These are phyloP conservation scores for Pinus albicaulis DNA, from an alignment of 75 land plant species.

Conservation along the genomic window DNA sequence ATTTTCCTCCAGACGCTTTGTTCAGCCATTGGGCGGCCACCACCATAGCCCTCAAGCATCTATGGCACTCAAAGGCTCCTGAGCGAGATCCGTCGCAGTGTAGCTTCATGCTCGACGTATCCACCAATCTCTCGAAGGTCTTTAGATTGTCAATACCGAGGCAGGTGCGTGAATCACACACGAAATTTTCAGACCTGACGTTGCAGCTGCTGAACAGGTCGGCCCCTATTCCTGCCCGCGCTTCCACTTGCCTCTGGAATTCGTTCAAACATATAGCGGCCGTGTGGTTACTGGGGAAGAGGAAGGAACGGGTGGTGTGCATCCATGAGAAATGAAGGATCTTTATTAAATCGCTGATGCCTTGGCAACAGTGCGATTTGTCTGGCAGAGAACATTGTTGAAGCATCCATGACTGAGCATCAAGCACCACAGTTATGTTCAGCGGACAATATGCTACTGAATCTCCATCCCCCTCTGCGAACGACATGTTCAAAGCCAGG, in stretches of 20 bases:
- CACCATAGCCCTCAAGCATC: conserved; percentile 1
- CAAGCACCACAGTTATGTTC: neutral
- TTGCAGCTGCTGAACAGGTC: neutral
- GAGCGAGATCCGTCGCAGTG: neutral
- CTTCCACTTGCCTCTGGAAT: neutral
- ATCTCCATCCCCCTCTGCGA: no score
- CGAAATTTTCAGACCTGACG: neutral
- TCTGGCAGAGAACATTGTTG: neutral
- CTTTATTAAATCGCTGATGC: neutral
- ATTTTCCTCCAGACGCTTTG: no score
- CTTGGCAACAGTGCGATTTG: neutral
- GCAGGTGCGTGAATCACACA: neutral
- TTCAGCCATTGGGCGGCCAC: neutral
- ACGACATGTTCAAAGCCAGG: no score
- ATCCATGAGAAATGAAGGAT: conserved; percentile 8
- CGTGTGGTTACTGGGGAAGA: neutral
- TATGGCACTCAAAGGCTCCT: neutral
- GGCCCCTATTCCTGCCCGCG: neutral
- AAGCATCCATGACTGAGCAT: neutral
- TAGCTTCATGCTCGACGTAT: neutral
- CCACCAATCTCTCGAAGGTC: neutral
- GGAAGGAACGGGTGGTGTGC: neutral
- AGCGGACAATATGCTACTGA: neutral
- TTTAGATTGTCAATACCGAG: neutral
- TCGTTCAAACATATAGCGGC: neutral